These are phyloP conservation scores for Osmanthus fragrans DNA, from an alignment of 257 asterid genomes.

Conservation along the genomic window DNA sequence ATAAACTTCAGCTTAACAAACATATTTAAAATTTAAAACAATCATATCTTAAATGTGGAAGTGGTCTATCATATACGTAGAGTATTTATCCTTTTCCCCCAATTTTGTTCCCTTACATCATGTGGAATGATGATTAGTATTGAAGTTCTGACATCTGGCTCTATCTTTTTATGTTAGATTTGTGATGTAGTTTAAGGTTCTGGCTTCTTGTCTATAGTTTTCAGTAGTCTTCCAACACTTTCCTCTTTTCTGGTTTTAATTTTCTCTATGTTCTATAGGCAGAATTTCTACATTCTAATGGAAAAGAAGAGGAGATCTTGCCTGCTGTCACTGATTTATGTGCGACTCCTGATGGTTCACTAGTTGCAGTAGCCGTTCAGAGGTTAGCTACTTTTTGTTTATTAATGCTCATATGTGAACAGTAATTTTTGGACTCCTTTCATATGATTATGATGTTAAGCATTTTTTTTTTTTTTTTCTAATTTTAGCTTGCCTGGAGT, in stretches of 20 bases:
- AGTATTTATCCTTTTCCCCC: not conserved
- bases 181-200: not conserved
- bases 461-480: conserved; percentile 14
- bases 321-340: conserved; percentile 76
- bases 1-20: not conserved
- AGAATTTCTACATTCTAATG: conserved; percentile 47
- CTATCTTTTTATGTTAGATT: not conserved
- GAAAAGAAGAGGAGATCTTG: conserved; percentile 45
- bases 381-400: conserved; percentile 44
- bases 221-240: not conserved
- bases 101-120: not conserved
- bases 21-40: no score
- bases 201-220: not conserved
- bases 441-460: not conserved
- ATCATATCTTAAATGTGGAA: no score
- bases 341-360: conserved; percentile 59
- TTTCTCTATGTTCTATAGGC: conserved; percentile 49
- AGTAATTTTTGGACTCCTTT: not conserved
- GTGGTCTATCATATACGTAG: not conserved
- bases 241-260: conserved; percentile 21
- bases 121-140: not conserved
- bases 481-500: conserved; percentile 71
- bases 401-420: not conserved
- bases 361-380: conserved; percentile 77
- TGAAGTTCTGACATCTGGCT: not conserved